Conservation (phyloP, 306 rosid species). For the Fragaria ananassa region DNA sequence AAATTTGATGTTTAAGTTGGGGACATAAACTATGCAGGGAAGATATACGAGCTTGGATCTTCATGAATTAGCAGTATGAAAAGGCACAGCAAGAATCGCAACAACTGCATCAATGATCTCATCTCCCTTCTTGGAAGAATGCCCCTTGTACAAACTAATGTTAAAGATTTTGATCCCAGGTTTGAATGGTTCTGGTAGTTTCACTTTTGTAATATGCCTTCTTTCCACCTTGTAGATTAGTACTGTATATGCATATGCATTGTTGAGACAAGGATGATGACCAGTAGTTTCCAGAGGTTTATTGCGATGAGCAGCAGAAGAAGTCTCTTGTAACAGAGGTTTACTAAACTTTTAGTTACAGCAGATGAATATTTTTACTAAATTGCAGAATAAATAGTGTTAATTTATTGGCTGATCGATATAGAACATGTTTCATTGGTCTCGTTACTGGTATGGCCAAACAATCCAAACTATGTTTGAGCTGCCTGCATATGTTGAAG, state of each 20-base stretch:
- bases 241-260: neutral
- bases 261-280: neutral
- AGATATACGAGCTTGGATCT: no score
- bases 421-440: neutral
- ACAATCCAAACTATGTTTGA: neutral
- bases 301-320: no score
- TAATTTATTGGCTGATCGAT: no score
- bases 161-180: constrained; percentile 43
- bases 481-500: neutral
- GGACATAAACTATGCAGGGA: no score
- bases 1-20: no score
- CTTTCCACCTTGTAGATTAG: neutral
- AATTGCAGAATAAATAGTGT: no score
- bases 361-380: no score
- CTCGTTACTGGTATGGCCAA: neutral
- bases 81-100: neutral
- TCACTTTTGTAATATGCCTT: neutral
- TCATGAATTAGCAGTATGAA: no score
- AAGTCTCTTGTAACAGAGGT: no score
- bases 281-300: no score
- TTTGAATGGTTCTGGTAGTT: constrained; percentile 57
- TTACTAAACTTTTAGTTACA: no score
- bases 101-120: constrained; percentile 31
- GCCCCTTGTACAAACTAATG: constrained; percentile 22
- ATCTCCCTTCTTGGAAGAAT: no score